Percentiles rank a stretch among this genome's conserved stretches.
These are phyloP conservation scores for Rusavskia elegans DNA, from an alignment of 495 filamentous ascomycete species.

Conservation along the genomic window DNA sequence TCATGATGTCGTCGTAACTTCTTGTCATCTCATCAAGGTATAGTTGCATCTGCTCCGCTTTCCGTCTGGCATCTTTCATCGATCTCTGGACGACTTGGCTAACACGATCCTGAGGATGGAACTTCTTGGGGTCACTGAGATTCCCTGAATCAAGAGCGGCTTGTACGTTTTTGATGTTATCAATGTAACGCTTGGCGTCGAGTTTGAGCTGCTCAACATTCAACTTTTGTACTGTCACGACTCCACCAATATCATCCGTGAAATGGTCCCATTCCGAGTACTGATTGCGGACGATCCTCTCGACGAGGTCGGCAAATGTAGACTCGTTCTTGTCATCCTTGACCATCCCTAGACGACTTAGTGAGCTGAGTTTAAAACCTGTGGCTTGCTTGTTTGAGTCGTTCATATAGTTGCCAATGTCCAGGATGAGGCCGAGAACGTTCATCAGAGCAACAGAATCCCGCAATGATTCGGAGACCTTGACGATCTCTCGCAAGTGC, in stretches of 20 bases:
- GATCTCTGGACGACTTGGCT: constrained; percentile 77
- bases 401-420: constrained; percentile 99
- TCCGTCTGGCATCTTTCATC: constrained; percentile 92
- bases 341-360: constrained; percentile 90
- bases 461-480: constrained; percentile 73
- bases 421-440: constrained; percentile 85
- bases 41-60: constrained; percentile 89
- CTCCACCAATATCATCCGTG: constrained; percentile 66
- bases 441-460: constrained; percentile 90
- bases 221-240: constrained; percentile 74
- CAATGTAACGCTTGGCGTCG: constrained; percentile 88
- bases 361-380: constrained; percentile 92
- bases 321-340: constrained; percentile 98
- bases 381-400: constrained; percentile 95
- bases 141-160: constrained; percentile 83
- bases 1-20: constrained; percentile 89
- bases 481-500: constrained; percentile 67
- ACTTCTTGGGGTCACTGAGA: constrained; percentile 89
- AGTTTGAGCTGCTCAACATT: constrained; percentile 81
- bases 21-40: constrained; percentile 87
- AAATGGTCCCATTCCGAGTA: constrained; percentile 94
- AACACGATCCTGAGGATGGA: constrained; percentile 93
- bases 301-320: constrained; percentile 91
- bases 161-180: constrained; percentile 88
- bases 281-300: constrained; percentile 88